Evolutionary conservation across 768 basidiomycete genomes (phyloP), one percentile per base, ranked within the genome.

Genomic region (Termitomyces sp.): DNA sequence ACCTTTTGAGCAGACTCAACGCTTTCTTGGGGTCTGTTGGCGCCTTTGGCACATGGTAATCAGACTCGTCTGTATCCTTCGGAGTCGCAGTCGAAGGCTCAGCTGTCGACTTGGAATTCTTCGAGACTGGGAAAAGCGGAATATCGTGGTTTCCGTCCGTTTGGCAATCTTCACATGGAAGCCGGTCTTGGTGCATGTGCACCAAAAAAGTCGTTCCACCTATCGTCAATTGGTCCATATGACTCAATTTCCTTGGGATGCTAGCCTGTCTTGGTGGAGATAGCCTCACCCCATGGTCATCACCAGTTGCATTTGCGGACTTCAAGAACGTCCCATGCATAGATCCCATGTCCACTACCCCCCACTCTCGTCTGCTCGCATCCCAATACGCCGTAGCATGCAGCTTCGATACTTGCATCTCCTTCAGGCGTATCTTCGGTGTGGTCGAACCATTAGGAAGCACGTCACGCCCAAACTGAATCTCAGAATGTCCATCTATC

Each of bases 281-380:
- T 47, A 92, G 73, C 48, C 88, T 80, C 48, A 67, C 61, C 18
- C 81, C 80, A 53, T 65, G 36, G 26, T 66, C 66, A 35, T 65
- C 58, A 16, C 62, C 59, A 40, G 69, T 46, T 33, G 66, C 60
- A 20, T 66, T 61, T 30, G 68, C 71, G n/a, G 70, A 63, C 45
- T 69, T 71, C 57, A 90, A 56, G 67, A 85, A 92, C 0, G 91
- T 92, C 4, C 92, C 92, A 62, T 94, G 92, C 69, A 85, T 87
- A 53, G 88, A 90, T 10, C 89, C 92, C 85, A 89, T 89, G 67
- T 94, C 92, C 10, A 92, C 89, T 32, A 90, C 72, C 3, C 81
- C 79, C 90, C 90, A 93, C 57, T 82, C 80, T 14, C 71, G 68
- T 55, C 80, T 76, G 30, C 69, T 68, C 35, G 73, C 72, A 66